Base-by-base conservation (phyloP, 257 asterid genomes). In the Solanum infundibuliforme region DNA sequence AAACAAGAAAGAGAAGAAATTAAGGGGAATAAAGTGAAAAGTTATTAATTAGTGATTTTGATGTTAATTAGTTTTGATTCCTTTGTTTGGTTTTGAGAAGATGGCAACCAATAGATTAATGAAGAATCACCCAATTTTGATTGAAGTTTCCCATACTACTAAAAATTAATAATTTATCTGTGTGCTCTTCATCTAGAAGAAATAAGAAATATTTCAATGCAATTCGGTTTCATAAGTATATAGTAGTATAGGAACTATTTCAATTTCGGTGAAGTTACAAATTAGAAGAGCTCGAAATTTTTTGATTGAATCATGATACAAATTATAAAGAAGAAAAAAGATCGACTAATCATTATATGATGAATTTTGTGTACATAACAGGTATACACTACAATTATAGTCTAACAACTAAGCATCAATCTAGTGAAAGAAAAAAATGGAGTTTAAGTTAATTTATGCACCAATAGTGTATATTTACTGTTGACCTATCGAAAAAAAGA, bases 111-210 rank as follows among this genome's bases (percentile, higher is more conserved):
- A 87, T 89, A 55, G 92, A 87, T 87, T 86, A 73, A 83, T 90
- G 87, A 90, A 91, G 88, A 88, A 91, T 87, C 91, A 90, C 90
- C 77, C 87, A 41, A 36, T 58, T 58, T 58, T 58, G 5, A 58
- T 21, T 58, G 27, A 20, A 58, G 25, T 58, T 58, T 21, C 68
- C 27, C 68, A 58, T 58, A 58, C 66, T 58, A 58, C 4, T 58
- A 20, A 20, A 55, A 2, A 13, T 2, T 20, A 55, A 2, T 5
- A 48, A 48, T 14, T 48, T 48, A 52, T 52, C 6, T 52, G 62
- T 16, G 62, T 52, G 62, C 21, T 52, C 8, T 52, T 52, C 62
- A 16, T 46, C 58, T 16, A 46, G 58, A 46, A 46, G 58, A 46
- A 46, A 11, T 41, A 41, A 43, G 58, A 46, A 46, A 46, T 46